Evolutionary conservation across 768 basidiomycete species (phyloP).

Genomic region (Boletus rubropictus): DNA sequence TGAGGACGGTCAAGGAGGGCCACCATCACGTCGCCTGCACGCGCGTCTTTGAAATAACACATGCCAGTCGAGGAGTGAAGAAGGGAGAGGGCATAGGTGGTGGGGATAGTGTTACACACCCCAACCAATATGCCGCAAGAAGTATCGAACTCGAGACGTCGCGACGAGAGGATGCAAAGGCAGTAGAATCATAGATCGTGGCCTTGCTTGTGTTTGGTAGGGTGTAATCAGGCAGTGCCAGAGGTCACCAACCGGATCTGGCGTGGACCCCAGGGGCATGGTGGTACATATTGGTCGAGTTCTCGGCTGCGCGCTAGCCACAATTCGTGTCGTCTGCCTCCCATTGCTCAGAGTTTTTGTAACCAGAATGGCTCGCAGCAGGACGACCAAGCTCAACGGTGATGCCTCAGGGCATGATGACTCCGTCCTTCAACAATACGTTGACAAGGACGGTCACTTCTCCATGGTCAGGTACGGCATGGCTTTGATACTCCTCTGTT

Average conservation of each 20-base stretch:
- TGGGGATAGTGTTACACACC: slow-evolving; percentile 88
- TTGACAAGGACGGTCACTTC: slow-evolving; percentile 92
- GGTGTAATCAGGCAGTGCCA: slow-evolving; percentile 14
- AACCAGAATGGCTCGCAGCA: slow-evolving; percentile 24
- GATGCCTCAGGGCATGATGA: slow-evolving; percentile 1
- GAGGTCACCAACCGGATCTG: slow-evolving; percentile 9
- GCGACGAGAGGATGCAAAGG: slow-evolving; percentile 41
- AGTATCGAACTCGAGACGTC: slow-evolving; percentile 61
- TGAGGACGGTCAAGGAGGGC: slow-evolving; percentile 65
- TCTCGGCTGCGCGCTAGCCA: slow-evolving; percentile 5
- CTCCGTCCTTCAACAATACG: slow-evolving; percentile 69
- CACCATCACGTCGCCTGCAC: slow-evolving; percentile 98
- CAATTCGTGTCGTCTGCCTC: slow-evolving; percentile 30
- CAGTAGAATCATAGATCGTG: slow-evolving; percentile 26
- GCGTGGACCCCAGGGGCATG: slow-evolving; percentile 12
- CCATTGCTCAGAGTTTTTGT: neutral
- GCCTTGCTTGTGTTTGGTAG: neutral
- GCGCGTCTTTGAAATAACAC: slow-evolving; percentile 92
- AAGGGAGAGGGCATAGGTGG: slow-evolving; percentile 86
- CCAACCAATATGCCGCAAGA: slow-evolving; percentile 80
- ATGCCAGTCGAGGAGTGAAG: slow-evolving; percentile 60
- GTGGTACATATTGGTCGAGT: slow-evolving; percentile 4
- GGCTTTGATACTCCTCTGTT: slow-evolving; percentile 1
- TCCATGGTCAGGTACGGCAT: slow-evolving; percentile 80
- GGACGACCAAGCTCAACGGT: slow-evolving; percentile 27